phyloP scores from a whole-genome alignment of 345 rosid genomes.

The Bruguiera sexangula region DNA sequence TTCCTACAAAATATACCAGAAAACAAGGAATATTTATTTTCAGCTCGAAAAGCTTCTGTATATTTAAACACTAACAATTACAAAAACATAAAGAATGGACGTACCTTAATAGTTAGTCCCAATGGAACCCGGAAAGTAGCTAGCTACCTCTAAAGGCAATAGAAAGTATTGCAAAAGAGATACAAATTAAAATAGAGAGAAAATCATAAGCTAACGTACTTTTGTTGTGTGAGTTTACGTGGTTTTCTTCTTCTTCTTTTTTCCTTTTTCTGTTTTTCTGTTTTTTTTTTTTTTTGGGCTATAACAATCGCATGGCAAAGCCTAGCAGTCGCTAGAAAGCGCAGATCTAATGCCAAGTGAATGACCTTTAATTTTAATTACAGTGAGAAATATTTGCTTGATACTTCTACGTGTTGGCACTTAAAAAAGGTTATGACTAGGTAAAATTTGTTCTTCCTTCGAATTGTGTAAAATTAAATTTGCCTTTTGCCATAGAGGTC shows the following conservation, averaged over 20 bases:
- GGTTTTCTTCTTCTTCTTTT: too few relatives aligned
- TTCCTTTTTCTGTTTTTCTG: too few relatives aligned
- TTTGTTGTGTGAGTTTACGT: too few relatives aligned
- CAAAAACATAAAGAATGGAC: background rate
- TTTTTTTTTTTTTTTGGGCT: too few relatives aligned
- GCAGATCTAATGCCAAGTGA: too few relatives aligned
- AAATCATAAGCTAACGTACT: background rate
- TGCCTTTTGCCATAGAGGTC: too few relatives aligned
- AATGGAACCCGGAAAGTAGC: background rate
- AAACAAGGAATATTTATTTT: background rate
- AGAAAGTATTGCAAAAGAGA: background rate
- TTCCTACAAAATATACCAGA: background rate
- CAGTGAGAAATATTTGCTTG: background rate
- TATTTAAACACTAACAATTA: too few relatives aligned
- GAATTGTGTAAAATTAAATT: too few relatives aligned
- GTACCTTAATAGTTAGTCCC: slow-evolving; percentile 7
- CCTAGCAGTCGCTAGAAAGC: too few relatives aligned
- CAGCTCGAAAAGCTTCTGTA: background rate
- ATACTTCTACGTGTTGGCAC: background rate
- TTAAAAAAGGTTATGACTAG: background rate
- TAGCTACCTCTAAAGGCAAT: background rate
- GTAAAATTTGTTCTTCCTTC: background rate
- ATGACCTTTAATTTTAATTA: too few relatives aligned
- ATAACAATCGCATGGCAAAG: background rate
- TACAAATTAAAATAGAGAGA: background rate